These are phyloP conservation scores for Penicillium daleae DNA, from an alignment of 495 filamentous ascomycete species.

Conservation along the genomic window DNA sequence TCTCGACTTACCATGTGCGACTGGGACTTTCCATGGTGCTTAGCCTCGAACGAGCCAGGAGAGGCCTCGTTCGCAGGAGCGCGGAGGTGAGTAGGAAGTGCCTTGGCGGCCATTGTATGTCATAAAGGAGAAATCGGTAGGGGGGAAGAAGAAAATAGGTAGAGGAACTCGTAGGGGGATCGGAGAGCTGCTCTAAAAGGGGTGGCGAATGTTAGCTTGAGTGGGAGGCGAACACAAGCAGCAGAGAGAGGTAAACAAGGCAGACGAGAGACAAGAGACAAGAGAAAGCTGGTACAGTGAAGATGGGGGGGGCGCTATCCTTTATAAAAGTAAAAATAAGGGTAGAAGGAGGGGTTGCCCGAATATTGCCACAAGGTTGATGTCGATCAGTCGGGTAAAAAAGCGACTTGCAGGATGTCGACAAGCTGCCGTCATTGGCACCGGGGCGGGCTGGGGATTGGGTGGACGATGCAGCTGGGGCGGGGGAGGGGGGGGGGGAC, in stretches of 20 bases:
- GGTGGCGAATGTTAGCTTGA: constrained; percentile 1
- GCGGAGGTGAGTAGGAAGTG: constrained; percentile 82
- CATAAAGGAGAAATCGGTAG: constrained; percentile 13
- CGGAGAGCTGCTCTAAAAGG: neutral
- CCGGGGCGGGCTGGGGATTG: constrained; percentile 8
- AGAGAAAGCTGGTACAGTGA: neutral
- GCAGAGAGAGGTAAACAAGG: neutral
- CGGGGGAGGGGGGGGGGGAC: neutral
- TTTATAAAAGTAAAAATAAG: constrained; percentile 7
- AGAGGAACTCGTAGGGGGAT: neutral
- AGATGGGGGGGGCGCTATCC: constrained; percentile 8
- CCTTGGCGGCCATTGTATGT: constrained; percentile 68
- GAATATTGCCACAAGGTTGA: constrained; percentile 32
- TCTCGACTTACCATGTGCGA: constrained; percentile 90
- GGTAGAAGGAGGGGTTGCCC: constrained; percentile 33
- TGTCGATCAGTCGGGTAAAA: constrained; percentile 33
- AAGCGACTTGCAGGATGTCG: constrained; percentile 29
- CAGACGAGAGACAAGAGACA: too few species aligned
- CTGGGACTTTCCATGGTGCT: constrained; percentile 93
- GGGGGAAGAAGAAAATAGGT: constrained; percentile 9
- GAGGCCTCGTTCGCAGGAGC: constrained; percentile 51
- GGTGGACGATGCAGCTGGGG: constrained; percentile 8
- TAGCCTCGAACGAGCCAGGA: constrained; percentile 60
- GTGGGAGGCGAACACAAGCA: neutral
- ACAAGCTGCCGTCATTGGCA: constrained; percentile 44